These are phyloP conservation scores for Oxyria digyna DNA, from an alignment of 148 eudicot genomes.

Conservation along the genomic window DNA sequence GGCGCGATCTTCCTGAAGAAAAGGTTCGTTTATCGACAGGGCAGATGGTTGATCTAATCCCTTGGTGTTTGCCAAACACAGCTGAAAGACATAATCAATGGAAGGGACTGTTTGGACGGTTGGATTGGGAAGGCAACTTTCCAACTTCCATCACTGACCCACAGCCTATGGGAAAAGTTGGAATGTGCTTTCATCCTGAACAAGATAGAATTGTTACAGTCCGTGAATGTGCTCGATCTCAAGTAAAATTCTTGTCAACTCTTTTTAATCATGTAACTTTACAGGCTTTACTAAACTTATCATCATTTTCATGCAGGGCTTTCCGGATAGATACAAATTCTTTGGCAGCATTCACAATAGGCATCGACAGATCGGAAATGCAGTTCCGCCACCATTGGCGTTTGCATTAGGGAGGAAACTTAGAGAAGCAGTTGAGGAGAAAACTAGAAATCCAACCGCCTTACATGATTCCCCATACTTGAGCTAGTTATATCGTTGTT, in stretches of 20 bases:
- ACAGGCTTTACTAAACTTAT: too few species aligned
- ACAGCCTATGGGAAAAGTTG: constrained; percentile 97
- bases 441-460: constrained; percentile 8
- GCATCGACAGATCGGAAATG: constrained; percentile 93
- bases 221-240: constrained; percentile 95
- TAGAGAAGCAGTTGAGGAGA: constrained; percentile 63
- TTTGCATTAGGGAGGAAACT: constrained; percentile 90
- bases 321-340: constrained; percentile 75
- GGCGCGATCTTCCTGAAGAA: constrained; percentile 96
- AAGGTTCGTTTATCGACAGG: constrained; percentile 78
- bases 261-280: background rate
- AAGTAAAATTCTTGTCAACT: too few species aligned
- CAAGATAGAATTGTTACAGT: constrained; percentile 92
- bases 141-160: constrained; percentile 96
- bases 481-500: too few species aligned
- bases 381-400: constrained; percentile 93
- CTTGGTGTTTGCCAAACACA: constrained; percentile 96
- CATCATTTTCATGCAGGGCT: constrained; percentile 76
- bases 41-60: constrained; percentile 85
- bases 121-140: constrained; percentile 98
- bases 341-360: constrained; percentile 69
- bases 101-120: constrained; percentile 92
- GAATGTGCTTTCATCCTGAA: constrained; percentile 98
- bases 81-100: constrained; percentile 97
- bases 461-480: too few species aligned